These are phyloP conservation scores for Trichodelitschia bisporula DNA, from an alignment of 495 filamentous ascomycete species.

Conservation along the genomic window DNA sequence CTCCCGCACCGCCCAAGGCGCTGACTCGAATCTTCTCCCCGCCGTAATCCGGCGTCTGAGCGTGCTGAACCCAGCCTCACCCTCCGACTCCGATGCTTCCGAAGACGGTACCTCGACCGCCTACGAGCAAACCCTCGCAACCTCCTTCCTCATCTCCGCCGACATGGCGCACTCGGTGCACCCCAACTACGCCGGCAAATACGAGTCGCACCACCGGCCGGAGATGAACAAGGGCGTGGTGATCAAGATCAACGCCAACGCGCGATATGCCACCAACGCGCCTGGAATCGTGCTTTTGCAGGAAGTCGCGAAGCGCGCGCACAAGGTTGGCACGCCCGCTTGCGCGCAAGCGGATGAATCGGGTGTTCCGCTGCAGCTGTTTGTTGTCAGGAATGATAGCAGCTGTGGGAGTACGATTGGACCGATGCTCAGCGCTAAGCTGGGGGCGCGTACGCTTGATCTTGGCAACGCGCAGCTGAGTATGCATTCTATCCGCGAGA, in stretches of 20 bases:
- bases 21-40: conserved; percentile 76
- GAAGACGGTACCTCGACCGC: conserved; percentile 38
- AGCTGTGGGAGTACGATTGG: conserved; percentile 91
- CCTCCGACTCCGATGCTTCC: conserved; percentile 22
- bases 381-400: conserved; percentile 89
- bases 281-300: conserved; percentile 83
- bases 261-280: conserved; percentile 84
- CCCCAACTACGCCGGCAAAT: conserved; percentile 80
- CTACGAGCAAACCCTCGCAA: conserved; percentile 77
- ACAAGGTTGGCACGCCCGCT: conserved; percentile 13
- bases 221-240: conserved; percentile 92
- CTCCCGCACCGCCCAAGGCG: conserved; percentile 73
- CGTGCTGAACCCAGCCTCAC: conserved; percentile 29
- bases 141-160: conserved; percentile 86
- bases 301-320: conserved; percentile 51
- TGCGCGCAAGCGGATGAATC: conserved; percentile 10
- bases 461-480: conserved; percentile 85
- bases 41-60: conserved; percentile 72
- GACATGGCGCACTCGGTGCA: conserved; percentile 95
- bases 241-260: conserved; percentile 96
- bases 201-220: conserved; percentile 72
- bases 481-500: conserved; percentile 96
- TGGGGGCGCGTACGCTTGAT: conserved; percentile 75
- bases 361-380: conserved; percentile 71
- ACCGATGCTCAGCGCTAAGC: conserved; percentile 66